phyloP scores from a whole-genome alignment of 805 yeast species.

The Priceomyces castillae region DNA sequence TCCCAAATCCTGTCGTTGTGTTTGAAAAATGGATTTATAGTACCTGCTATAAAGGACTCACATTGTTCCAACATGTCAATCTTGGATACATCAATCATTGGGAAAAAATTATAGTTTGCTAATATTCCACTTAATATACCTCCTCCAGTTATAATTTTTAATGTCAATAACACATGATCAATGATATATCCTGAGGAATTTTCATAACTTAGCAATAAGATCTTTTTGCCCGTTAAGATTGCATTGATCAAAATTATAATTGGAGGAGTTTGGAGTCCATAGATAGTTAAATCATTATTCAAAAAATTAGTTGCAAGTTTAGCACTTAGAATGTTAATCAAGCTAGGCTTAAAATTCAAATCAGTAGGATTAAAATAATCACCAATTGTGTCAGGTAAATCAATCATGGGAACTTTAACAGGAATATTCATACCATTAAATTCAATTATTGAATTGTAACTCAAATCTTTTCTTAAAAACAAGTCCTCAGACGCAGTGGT shows the following conservation, averaged over 20 bases:
- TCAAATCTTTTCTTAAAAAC: slow-evolving; percentile 43
- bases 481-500: slow-evolving; percentile 26
- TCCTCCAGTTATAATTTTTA: slow-evolving; percentile 42
- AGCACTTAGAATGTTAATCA: slow-evolving; percentile 33
- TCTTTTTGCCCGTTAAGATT: slow-evolving; percentile 36
- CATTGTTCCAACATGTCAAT: slow-evolving; percentile 46
- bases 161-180: slow-evolving; percentile 36
- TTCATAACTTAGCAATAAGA: slow-evolving; percentile 40
- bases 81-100: slow-evolving; percentile 61
- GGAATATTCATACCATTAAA: slow-evolving; percentile 45
- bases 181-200: slow-evolving; percentile 42
- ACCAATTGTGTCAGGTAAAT: slow-evolving; percentile 41
- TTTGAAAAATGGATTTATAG: slow-evolving; percentile 64
- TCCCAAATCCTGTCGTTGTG: slow-evolving; percentile 57
- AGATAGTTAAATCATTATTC: slow-evolving; percentile 49
- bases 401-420: slow-evolving; percentile 40
- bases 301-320: slow-evolving; percentile 32
- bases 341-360: slow-evolving; percentile 38
- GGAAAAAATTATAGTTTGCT: slow-evolving; percentile 45
- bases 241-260: slow-evolving; percentile 35
- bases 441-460: slow-evolving; percentile 38
- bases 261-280: slow-evolving; percentile 54
- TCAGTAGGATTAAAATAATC: slow-evolving; percentile 47
- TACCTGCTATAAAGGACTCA: slow-evolving; percentile 55
- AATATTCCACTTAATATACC: slow-evolving; percentile 42